A percentile compares a stretch with the other conserved stretches of the same genome.
Evolutionary conservation across 805 yeast genomes (phyloP).

Genomic region (Teunomyces lycoperdinae): DNA sequence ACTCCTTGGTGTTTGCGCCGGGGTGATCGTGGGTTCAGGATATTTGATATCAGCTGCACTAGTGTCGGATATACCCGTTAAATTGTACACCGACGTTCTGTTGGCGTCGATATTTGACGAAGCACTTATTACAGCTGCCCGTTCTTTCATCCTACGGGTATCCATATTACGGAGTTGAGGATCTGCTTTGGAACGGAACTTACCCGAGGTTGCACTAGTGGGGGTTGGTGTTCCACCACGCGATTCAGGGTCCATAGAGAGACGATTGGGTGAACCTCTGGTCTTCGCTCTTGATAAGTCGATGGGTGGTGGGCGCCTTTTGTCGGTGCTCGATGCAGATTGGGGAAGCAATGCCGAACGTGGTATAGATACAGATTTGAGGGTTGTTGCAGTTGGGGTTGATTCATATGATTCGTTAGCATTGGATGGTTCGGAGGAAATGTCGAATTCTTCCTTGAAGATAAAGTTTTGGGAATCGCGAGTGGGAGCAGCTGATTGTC

Average conservation of each 20-base stretch:
- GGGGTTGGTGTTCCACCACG: slow-evolving; percentile 2
- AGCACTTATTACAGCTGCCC: slow-evolving; percentile 15
- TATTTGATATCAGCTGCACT: slow-evolving; percentile 11
- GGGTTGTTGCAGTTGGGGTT: neutral
- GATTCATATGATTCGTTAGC: neutral
- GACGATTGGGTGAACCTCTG: slow-evolving; percentile 8
- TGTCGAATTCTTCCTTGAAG: slow-evolving; percentile 31
- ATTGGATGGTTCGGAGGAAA: slow-evolving; percentile 2
- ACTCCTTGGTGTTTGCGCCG: slow-evolving; percentile 10
- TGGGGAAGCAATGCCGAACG: slow-evolving; percentile 1
- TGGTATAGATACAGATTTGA: slow-evolving; percentile 2
- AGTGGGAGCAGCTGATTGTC: slow-evolving; percentile 8
- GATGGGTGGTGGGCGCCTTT: slow-evolving; percentile 5
- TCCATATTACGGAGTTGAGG: slow-evolving; percentile 8
- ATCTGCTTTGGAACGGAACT: slow-evolving; percentile 13
- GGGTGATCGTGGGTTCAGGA: slow-evolving; percentile 22
- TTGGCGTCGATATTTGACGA: slow-evolving; percentile 17
- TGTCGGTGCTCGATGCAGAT: slow-evolving; percentile 6
- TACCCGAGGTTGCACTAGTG: slow-evolving; percentile 8
- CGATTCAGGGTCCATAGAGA: slow-evolving; percentile 2
- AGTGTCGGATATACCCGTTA: slow-evolving; percentile 12
- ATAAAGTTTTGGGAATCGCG: slow-evolving; percentile 14
- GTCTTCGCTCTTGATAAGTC: slow-evolving; percentile 1
- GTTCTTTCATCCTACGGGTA: slow-evolving; percentile 3
- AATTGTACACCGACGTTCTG: slow-evolving; percentile 15